Percentiles rank a stretch among this genome's conserved stretches.
phyloP scores from a whole-genome alignment of 768 basidiomycete species.

The Hygrocybe punicea region DNA sequence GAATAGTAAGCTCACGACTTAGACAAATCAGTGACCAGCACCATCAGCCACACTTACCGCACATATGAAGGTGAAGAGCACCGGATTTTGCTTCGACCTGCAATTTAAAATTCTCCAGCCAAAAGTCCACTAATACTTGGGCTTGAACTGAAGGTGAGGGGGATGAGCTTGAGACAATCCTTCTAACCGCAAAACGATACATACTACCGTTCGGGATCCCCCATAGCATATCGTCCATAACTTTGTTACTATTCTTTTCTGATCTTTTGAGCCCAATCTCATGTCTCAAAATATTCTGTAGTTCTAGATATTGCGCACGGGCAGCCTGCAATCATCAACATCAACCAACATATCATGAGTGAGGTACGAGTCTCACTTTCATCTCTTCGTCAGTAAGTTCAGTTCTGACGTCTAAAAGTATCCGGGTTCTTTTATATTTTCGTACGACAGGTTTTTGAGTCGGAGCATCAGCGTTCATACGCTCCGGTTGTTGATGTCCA shows the following conservation, averaged over 20 bases:
- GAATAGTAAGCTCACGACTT: neutral
- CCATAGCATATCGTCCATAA: slow-evolving; percentile 65
- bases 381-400: slow-evolving; percentile 83
- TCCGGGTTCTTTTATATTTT: slow-evolving; percentile 49
- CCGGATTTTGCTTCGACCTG: slow-evolving; percentile 64
- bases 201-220: slow-evolving; percentile 62
- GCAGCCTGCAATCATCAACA: slow-evolving; percentile 43
- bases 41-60: slow-evolving; percentile 24
- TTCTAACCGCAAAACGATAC: slow-evolving; percentile 17
- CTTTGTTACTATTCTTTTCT: slow-evolving; percentile 51
- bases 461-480: slow-evolving; percentile 25
- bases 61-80: slow-evolving; percentile 37
- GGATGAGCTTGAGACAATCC: neutral
- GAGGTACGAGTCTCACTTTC: slow-evolving; percentile 43
- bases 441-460: slow-evolving; percentile 16
- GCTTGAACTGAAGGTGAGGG: slow-evolving; percentile 52
- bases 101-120: slow-evolving; percentile 67
- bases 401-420: slow-evolving; percentile 67
- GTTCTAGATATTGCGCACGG: slow-evolving; percentile 63
- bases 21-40: neutral
- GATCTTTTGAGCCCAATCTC: slow-evolving; percentile 50
- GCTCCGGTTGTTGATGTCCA: slow-evolving; percentile 26
- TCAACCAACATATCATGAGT: neutral
- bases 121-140: slow-evolving; percentile 65
- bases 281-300: slow-evolving; percentile 52